Conservation (phyloP, 2,329 filamentous ascomycete species). For the Cladophialophora psammophila region DNA sequence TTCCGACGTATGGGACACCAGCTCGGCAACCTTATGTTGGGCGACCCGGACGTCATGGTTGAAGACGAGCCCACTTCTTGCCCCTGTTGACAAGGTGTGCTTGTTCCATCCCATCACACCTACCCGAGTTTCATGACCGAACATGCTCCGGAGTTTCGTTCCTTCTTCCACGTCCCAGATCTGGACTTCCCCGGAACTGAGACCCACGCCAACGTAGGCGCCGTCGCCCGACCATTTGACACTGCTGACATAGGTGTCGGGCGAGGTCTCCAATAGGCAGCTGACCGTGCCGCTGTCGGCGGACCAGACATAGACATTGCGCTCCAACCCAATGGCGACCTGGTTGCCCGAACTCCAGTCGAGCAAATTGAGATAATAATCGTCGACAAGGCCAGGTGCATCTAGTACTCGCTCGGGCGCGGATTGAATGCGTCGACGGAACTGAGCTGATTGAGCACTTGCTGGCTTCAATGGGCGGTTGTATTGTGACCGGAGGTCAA, state of each 20-base stretch:
- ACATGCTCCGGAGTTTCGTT: conserved; percentile 97
- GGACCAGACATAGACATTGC: conserved; percentile 98
- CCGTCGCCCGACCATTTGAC: conserved; percentile 99
- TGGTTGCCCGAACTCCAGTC: conserved; percentile 99
- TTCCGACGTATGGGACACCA: conserved; percentile 95
- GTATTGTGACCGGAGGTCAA: conserved; percentile 96
- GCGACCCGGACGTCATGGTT: conserved; percentile 99
- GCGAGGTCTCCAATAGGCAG: conserved; percentile 83
- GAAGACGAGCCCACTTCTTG: conserved; percentile 84
- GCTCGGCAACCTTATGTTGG: conserved; percentile 97
- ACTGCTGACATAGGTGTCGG: conserved; percentile 95
- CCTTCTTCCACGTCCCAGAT: conserved; percentile 81
- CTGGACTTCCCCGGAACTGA: conserved; percentile 94
- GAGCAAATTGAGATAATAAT: conserved; percentile 98
- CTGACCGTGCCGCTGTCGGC: conserved; percentile 90
- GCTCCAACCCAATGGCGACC: conserved; percentile 95
- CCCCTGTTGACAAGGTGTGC: conserved; percentile 93
- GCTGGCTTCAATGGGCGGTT: conserved; percentile 90
- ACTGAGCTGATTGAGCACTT: conserved; percentile 77
- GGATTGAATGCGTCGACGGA: conserved; percentile 89
- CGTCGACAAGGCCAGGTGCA: conserved; percentile 92
- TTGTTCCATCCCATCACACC: conserved; percentile 99
- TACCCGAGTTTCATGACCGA: conserved; percentile 94
- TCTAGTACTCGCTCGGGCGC: conserved; percentile 96
- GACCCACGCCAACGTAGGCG: conserved; percentile 92